A percentile compares a stretch with the other conserved stretches of the same genome.
These are phyloP conservation scores for Linum tenue DNA, from an alignment of 345 rosid genomes.

Conservation along the genomic window DNA sequence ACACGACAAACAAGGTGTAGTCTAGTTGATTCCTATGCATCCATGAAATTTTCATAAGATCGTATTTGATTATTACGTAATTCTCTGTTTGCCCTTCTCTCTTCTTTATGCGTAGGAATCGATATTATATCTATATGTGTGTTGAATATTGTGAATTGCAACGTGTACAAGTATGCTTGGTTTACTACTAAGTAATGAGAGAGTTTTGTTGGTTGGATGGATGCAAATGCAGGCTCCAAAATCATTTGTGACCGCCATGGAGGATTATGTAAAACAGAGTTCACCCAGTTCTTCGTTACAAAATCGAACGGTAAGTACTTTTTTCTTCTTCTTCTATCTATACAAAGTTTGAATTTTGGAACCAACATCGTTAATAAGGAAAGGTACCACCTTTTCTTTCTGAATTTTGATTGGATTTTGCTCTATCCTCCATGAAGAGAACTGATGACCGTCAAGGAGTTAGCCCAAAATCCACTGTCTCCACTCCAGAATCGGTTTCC, in stretches of 20 bases:
- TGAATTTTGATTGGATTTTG: neutral
- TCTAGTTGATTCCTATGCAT: too few relatives aligned
- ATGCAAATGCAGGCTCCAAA: constrained; percentile 25
- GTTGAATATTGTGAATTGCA: neutral
- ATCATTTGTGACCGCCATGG: constrained; percentile 30
- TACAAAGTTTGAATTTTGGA: too few relatives aligned
- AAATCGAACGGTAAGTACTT: constrained; percentile 14
- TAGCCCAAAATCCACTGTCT: neutral
- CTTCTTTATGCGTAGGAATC: neutral
- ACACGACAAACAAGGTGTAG: too few relatives aligned
- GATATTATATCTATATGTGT: too few relatives aligned
- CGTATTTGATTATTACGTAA: too few relatives aligned
- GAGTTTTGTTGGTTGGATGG: neutral
- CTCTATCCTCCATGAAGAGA: neutral
- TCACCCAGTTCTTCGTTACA: constrained; percentile 16
- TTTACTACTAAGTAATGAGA: too few relatives aligned
- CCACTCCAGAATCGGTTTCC: neutral
- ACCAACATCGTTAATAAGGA: too few relatives aligned
- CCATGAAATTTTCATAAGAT: too few relatives aligned
- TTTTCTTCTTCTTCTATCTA: neutral
- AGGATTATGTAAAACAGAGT: constrained; percentile 25
- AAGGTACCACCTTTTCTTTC: neutral
- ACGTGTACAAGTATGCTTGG: too few relatives aligned
- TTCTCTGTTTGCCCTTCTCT: too few relatives aligned
- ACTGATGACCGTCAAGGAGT: neutral